A percentile compares a stretch with the other conserved stretches of the same genome.
Evolutionary conservation across 176 grass and related monocot species (phyloP).

Genomic region (Poa pratensis): DNA sequence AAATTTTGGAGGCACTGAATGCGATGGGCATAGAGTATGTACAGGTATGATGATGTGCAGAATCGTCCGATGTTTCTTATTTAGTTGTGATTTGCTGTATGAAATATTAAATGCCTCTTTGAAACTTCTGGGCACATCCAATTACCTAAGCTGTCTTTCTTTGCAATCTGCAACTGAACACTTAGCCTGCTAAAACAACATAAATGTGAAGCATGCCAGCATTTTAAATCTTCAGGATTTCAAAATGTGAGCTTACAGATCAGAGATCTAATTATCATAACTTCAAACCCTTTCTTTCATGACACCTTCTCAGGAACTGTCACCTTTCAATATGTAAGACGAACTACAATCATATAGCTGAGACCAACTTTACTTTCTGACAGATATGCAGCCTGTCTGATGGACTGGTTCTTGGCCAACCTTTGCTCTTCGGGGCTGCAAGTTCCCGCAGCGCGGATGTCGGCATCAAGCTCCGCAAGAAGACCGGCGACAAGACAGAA

Average conservation of each 20-base stretch:
- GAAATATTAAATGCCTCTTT: background rate
- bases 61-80: background rate
- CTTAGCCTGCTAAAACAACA: background rate
- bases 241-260: background rate
- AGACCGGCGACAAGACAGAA: constrained; percentile 17
- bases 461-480: constrained; percentile 55
- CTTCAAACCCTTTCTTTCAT: background rate
- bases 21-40: constrained; percentile 75
- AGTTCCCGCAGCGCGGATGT: constrained; percentile 50
- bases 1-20: constrained; percentile 67
- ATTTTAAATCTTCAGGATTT: background rate
- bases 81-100: constrained; percentile 1
- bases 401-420: constrained; percentile 50
- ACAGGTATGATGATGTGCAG: constrained; percentile 55
- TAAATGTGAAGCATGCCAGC: background rate
- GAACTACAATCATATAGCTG: background rate
- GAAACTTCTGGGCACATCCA: background rate
- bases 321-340: background rate
- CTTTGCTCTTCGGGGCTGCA: constrained; percentile 68
- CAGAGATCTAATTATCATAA: background rate
- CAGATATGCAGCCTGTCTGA: constrained; percentile 76
- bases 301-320: background rate
- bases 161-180: background rate
- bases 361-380: constrained; percentile 6
- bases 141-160: background rate